Percentiles rank a stretch among this genome's conserved stretches.
Evolutionary conservation across 1,284 basidiomycete genomes (phyloP).

Genomic region (Trametes sp.): DNA sequence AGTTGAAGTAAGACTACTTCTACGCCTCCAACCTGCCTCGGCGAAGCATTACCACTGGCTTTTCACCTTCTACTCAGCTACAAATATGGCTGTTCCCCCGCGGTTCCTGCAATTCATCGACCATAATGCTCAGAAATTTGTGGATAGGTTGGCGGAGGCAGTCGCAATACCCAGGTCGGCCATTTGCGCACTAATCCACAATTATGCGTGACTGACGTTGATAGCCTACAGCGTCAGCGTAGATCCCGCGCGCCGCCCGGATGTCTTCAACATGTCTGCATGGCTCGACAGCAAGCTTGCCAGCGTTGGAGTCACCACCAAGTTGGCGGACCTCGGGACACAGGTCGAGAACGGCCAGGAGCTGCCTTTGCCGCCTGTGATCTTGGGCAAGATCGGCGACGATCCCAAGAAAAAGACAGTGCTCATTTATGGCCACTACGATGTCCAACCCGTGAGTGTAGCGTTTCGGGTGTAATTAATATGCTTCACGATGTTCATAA

Average conservation of each 20-base stretch:
- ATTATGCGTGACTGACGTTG: not conserved
- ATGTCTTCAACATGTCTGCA: constrained; percentile 85
- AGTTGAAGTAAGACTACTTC: too few relatives aligned
- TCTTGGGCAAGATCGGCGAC: constrained; percentile 86
- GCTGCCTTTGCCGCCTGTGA: constrained; percentile 85
- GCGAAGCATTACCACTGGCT: not conserved
- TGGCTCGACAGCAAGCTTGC: constrained; percentile 82
- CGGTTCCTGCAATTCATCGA: constrained; percentile 73
- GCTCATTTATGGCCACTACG: constrained; percentile 91
- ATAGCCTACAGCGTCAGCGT: constrained; percentile 62
- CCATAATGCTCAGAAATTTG: constrained; percentile 75
- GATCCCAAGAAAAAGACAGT: constrained; percentile 92
- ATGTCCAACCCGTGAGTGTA: constrained; percentile 79
- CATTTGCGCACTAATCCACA: not conserved
- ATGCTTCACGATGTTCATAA: too few relatives aligned
- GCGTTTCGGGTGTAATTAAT: too few relatives aligned
- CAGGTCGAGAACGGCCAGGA: constrained; percentile 85
- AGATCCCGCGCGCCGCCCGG: constrained; percentile 69
- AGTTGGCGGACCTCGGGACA: constrained; percentile 79
- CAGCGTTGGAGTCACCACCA: constrained; percentile 78
- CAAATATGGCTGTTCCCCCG: constrained; percentile 49
- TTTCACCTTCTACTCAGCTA: too few relatives aligned
- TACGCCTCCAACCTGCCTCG: too few relatives aligned
- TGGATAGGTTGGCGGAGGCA: constrained; percentile 82
- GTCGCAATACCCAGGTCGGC: constrained; percentile 88